Evolutionary conservation across 176 grass and related monocot species (phyloP).

Genomic region (Poa pratensis): DNA sequence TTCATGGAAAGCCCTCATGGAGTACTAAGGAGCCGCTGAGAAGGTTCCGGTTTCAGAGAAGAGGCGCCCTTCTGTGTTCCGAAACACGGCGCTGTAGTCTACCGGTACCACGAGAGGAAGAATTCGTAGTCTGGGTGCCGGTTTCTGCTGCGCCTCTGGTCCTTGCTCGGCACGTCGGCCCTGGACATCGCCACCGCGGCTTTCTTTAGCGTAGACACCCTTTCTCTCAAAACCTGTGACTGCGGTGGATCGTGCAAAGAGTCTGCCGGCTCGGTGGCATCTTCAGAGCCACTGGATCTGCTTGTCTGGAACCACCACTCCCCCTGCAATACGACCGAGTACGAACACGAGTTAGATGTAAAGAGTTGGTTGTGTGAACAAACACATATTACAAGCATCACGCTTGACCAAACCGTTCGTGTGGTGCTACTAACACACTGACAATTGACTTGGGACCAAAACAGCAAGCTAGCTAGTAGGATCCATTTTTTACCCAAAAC

Average conservation of each 20-base stretch:
- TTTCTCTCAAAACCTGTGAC: slow-evolving; percentile 49
- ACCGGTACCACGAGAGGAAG: slow-evolving; percentile 59
- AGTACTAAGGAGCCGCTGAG: not conserved
- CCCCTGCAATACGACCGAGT: slow-evolving; percentile 46
- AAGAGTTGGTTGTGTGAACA: not conserved
- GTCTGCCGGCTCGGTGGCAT: not conserved
- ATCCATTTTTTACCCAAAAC: not conserved
- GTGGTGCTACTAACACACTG: not conserved
- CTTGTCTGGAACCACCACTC: slow-evolving; percentile 72
- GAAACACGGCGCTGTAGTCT: not conserved
- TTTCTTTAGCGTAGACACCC: slow-evolving; percentile 55
- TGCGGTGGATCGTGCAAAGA: not conserved
- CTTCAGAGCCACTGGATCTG: not conserved
- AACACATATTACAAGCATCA: not conserved
- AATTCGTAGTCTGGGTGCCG: slow-evolving; percentile 78
- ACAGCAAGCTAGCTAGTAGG: not conserved
- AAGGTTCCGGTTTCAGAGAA: not conserved
- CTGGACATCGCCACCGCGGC: slow-evolving; percentile 60
- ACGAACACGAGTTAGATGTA: not conserved
- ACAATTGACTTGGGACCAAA: not conserved
- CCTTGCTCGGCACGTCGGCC: slow-evolving; percentile 44
- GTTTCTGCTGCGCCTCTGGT: slow-evolving; percentile 37
- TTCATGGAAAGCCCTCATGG: too few species aligned
- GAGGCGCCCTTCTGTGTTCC: too few species aligned
- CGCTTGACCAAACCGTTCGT: not conserved